phyloP scores from a whole-genome alignment of 768 basidiomycete species.

The Lenzites betulinus region DNA sequence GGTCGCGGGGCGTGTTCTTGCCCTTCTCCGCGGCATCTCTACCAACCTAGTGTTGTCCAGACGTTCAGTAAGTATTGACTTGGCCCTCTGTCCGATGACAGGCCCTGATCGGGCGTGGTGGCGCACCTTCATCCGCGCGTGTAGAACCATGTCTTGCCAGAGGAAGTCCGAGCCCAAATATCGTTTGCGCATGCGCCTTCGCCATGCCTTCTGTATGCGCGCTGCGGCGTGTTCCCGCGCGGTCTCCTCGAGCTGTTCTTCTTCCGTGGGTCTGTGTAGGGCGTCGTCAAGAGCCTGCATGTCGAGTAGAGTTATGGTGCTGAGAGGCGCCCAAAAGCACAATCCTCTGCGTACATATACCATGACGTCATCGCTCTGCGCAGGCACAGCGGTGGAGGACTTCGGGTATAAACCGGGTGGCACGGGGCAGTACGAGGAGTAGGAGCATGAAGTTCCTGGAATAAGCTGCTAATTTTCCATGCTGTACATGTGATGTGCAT shows the following conservation, averaged over 20 bases:
- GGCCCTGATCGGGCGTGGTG: slow-evolving; percentile 9
- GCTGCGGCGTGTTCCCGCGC: slow-evolving; percentile 23
- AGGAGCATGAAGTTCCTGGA: background rate
- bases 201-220: slow-evolving; percentile 30
- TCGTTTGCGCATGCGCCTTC: slow-evolving; percentile 16
- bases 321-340: background rate
- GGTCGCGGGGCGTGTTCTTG: slow-evolving; percentile 44
- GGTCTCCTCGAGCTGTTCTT: slow-evolving; percentile 20
- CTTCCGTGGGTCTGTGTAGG: slow-evolving; percentile 12
- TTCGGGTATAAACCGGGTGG: no score
- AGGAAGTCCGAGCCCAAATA: slow-evolving; percentile 26
- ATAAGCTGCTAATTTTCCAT: slow-evolving; percentile 10
- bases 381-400: background rate
- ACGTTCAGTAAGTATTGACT: no score
- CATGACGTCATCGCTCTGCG: slow-evolving; percentile 12
- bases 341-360: background rate
- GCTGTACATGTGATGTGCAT: slow-evolving; percentile 12
- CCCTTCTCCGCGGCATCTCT: slow-evolving; percentile 46
- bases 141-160: slow-evolving; percentile 26
- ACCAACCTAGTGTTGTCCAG: slow-evolving; percentile 39
- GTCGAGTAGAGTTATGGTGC: background rate
- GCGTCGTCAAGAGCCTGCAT: slow-evolving; percentile 13
- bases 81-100: background rate
- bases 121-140: slow-evolving; percentile 29
- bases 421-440: background rate